Base-by-base conservation (phyloP, 1,284 basidiomycete species). In the Boletus sp. region DNA sequence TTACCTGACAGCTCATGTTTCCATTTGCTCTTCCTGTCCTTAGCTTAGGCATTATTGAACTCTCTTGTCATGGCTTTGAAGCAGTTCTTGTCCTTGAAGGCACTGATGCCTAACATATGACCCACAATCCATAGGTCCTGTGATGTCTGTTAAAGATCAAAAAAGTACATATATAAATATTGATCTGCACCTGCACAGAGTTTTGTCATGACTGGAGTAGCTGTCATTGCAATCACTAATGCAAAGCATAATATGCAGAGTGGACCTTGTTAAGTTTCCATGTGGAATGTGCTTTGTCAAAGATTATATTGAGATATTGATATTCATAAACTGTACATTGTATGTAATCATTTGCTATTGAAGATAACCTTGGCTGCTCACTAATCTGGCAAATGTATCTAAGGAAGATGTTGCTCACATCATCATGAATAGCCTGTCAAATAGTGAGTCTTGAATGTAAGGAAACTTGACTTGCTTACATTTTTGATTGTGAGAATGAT, bases 101-200 rank as follows among this genome's bases (percentile, higher is more conserved):
- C 1, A 0, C 0, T 3, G 4, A 63, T 62, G 1, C 33, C 60
- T 33, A 63, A 53, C 14, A 62, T 1, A 33, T 55, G 35, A 1
- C 61, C 63, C 19, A 64, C 53, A 2, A 63, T 19, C 61, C 56
- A 64, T 6, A 64, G 31, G 31, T 64, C 50, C 62, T 63, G 14
- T 14, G 10, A 17, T 19, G 27, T 4, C 13, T 23, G 6, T 44
- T 44, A 10, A 33, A 46, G 6, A 51, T 46, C 17, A 27, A n/a
- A n/a, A n/a, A 11, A 43, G 23, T 43, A 16, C 50, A 4, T 5
- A n/a, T n/a, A n/a, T n/a, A n/a, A n/a, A n/a, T n/a, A n/a, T n/a
- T n/a, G n/a, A n/a, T n/a, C n/a, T n/a, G n/a, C n/a, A 60, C 59
- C 50, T 60, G 51, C 6, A n/a, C n/a, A n/a, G n/a, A 58, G n/a